Conservation (phyloP, 208 protist species). For the Leishmania gerbilli region DNA sequence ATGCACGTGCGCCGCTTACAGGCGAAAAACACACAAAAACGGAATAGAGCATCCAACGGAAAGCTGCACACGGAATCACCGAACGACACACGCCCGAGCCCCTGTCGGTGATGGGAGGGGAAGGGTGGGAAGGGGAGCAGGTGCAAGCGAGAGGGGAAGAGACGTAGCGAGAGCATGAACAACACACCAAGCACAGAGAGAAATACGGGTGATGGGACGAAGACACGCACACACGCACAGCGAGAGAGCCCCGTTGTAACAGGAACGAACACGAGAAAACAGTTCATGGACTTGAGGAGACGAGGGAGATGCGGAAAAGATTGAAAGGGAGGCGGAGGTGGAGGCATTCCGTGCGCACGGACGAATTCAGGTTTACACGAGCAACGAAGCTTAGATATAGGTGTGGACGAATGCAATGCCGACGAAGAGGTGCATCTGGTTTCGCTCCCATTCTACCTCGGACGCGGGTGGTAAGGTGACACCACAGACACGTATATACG, state of each 20-base stretch:
- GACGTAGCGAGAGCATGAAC: too few relatives aligned
- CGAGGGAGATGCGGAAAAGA: background rate
- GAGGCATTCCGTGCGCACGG: background rate
- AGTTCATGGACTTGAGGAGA: background rate
- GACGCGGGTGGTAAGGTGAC: background rate
- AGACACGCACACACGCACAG: background rate
- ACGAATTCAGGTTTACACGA: background rate
- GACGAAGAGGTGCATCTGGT: background rate
- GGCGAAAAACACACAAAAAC: background rate
- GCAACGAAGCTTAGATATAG: background rate
- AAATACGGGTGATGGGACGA: background rate
- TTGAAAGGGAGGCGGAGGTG: background rate
- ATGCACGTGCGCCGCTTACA: background rate
- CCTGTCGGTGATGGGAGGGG: background rate
- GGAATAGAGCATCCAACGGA: background rate
- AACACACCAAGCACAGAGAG: background rate
- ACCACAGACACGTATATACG: background rate
- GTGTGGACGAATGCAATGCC: background rate
- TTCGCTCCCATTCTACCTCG: background rate
- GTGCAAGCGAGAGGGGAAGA: too few relatives aligned
- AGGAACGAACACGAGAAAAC: background rate
- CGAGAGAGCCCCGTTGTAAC: background rate
- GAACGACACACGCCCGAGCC: background rate
- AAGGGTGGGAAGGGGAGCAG: too few relatives aligned
- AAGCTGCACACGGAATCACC: background rate